Percentiles rank a stretch among this genome's conserved stretches.
These are phyloP conservation scores for Rhizopus sp. DNA, from an alignment of 371 early-diverging fungal species.

Conservation along the genomic window DNA sequence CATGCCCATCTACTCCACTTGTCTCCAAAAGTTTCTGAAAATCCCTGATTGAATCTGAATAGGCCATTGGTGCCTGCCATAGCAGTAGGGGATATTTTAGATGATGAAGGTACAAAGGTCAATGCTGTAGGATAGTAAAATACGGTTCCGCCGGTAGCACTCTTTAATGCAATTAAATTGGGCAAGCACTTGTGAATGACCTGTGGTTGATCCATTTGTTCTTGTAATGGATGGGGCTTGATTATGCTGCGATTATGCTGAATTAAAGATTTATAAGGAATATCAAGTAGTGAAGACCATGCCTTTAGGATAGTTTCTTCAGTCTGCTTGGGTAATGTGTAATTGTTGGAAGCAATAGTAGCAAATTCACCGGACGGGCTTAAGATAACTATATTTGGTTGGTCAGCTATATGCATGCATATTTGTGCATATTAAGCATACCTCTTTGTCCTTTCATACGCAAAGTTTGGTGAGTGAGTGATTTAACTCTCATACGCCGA, in stretches of 20 bases:
- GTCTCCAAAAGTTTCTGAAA: conserved; percentile 43
- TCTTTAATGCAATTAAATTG: conserved; percentile 17
- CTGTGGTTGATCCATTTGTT: not conserved
- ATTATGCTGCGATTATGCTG: conserved; percentile 2
- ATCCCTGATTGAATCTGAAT: conserved; percentile 36
- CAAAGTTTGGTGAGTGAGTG: conserved; percentile 23
- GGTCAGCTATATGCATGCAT: not conserved
- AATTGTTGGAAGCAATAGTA: conserved; percentile 15
- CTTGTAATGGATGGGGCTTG: not conserved
- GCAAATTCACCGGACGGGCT: conserved; percentile 41
- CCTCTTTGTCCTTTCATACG: conserved; percentile 28
- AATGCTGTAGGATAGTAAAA: conserved; percentile 29
- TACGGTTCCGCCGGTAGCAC: not conserved
- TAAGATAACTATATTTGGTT: conserved; percentile 27
- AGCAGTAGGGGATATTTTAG: conserved; percentile 26
- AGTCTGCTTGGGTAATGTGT: conserved; percentile 20
- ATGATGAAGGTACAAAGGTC: conserved; percentile 34
- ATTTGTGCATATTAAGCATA: not conserved
- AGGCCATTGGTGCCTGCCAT: conserved; percentile 41
- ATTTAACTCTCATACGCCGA: conserved; percentile 33
- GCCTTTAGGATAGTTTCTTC: conserved; percentile 27
- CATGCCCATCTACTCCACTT: conserved; percentile 46
- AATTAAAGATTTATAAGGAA: conserved; percentile 26
- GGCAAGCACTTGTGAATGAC: conserved; percentile 5
- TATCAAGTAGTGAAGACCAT: conserved; percentile 39